Conservation (phyloP, 345 rosid genomes). For the Melaleuca alternifolia region DNA sequence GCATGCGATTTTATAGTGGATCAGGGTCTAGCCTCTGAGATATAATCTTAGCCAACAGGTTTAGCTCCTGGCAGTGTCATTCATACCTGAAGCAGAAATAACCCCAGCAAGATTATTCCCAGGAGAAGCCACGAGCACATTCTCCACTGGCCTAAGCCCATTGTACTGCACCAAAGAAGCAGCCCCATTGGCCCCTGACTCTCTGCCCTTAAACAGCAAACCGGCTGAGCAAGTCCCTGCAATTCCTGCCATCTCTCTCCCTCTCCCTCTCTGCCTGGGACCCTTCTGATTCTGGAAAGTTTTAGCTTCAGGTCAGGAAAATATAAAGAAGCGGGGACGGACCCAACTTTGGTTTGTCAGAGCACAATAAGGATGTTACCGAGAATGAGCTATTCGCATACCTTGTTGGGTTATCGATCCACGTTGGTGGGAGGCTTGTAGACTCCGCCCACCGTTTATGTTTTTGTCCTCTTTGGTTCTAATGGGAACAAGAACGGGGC, state of each 20-base stretch:
- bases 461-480: neutral
- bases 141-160: conserved; percentile 30
- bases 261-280: neutral
- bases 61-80: neutral
- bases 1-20: neutral
- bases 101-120: conserved; percentile 4
- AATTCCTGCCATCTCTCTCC: conserved; percentile 29
- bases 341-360: conserved; percentile 22
- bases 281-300: neutral
- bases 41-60: neutral
- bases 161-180: conserved; percentile 19
- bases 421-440: conserved; percentile 3
- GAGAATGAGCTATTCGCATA: neutral
- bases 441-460: conserved; percentile 11
- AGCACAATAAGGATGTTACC: conserved; percentile 2
- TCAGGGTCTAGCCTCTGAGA: neutral
- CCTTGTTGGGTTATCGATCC: neutral
- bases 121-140: conserved; percentile 9
- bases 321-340: neutral
- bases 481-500: conserved; percentile 2
- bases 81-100: conserved; percentile 19
- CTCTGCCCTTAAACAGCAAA: conserved; percentile 13
- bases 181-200: conserved; percentile 12
- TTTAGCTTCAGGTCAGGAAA: neutral
- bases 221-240: conserved; percentile 21